Evolutionary conservation across 2,329 filamentous ascomycete genomes (phyloP), one percentile per base, ranked within the genome.

Genomic region (Paraphaeosphaeria sporulosa): DNA sequence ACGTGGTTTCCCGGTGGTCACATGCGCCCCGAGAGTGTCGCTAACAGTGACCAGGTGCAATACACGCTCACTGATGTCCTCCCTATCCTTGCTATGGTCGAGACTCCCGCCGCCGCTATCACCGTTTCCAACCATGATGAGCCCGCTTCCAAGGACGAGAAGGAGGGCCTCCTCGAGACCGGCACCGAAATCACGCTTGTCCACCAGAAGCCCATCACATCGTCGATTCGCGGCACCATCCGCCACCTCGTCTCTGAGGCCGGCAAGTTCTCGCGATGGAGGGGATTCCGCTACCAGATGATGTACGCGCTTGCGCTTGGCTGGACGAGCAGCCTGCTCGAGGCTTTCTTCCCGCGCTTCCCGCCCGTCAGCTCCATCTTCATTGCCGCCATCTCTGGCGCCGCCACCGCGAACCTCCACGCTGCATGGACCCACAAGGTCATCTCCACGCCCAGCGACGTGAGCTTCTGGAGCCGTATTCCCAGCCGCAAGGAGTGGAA

Each of bases 401-500:
- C 94, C 23, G 76, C 85, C 21, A 81, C 91, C 34, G 86, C 90
- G 40, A 90, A 90, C 71, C 77, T 94, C 60, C 86, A 87, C 75
- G 86, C 94, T 67, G 85, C 87, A 55, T 97, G 93, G 93, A 91
- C 93, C 3, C 93, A 97, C 74, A 89, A 91, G 70, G 87, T 96
- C 74, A 93, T 97, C 73, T 89, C 92, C 1, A 83, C 87, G 55
- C 87, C 88, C 5, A 89, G 86, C 58, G 73, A 82, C 50, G 85
- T 86, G 75, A 81, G 80, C 49, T 73, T 78, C 67, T 93, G 90
- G 82, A 81, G 84, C 71, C 90, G 92, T 59, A 84, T 96, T 54
- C 89, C 90, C 17, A 79, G 87, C 48, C 86, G 88, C 75, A 83
- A 83, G 72, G 83, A 87, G 54, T 90, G 90, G 81, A 84, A 86